A percentile compares a stretch with the other conserved stretches of the same genome.
Conservation (phyloP, 805 yeast species). For the Hermanozyma aechmeae region DNA sequence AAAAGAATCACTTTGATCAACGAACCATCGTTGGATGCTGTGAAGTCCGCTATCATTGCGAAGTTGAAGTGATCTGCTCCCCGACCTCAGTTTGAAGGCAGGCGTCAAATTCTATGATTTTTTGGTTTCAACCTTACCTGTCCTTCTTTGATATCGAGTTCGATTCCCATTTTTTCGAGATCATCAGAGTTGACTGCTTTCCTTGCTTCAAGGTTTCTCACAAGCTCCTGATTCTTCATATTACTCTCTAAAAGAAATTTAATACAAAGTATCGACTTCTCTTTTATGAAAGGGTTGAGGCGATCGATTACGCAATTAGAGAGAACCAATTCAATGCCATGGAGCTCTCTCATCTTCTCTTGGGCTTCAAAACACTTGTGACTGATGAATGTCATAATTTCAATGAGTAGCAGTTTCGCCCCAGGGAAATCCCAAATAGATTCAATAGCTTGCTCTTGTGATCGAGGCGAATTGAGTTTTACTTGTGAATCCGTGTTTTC, state of each 20-base stretch:
- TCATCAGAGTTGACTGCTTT: constrained; percentile 53
- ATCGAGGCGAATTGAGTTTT: constrained; percentile 1
- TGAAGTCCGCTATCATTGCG: constrained; percentile 68
- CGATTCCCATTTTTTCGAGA: constrained; percentile 61
- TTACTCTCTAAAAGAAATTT: constrained; percentile 61
- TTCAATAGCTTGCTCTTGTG: background rate
- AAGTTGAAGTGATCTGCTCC: constrained; percentile 46
- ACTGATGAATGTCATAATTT: constrained; percentile 51
- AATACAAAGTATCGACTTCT: constrained; percentile 72
- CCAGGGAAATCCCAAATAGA: constrained; percentile 39
- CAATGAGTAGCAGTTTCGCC: constrained; percentile 57
- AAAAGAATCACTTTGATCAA: constrained; percentile 68
- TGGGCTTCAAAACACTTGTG: constrained; percentile 49
- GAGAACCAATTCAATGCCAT: constrained; percentile 63
- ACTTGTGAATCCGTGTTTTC: constrained; percentile 17
- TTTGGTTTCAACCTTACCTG: constrained; percentile 43
- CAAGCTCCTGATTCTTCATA: constrained; percentile 62
- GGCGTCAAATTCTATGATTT: background rate
- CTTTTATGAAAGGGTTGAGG: constrained; percentile 83
- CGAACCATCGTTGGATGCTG: constrained; percentile 61
- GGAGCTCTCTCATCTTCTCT: constrained; percentile 53
- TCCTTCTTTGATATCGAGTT: constrained; percentile 66
- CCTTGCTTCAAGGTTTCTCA: constrained; percentile 68
- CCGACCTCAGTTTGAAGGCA: background rate
- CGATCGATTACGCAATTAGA: constrained; percentile 81